Evolutionary conservation across 2,329 filamentous ascomycete species (phyloP), one percentile per base, ranked within the genome.

Genomic region (Colletotrichum siamense): DNA sequence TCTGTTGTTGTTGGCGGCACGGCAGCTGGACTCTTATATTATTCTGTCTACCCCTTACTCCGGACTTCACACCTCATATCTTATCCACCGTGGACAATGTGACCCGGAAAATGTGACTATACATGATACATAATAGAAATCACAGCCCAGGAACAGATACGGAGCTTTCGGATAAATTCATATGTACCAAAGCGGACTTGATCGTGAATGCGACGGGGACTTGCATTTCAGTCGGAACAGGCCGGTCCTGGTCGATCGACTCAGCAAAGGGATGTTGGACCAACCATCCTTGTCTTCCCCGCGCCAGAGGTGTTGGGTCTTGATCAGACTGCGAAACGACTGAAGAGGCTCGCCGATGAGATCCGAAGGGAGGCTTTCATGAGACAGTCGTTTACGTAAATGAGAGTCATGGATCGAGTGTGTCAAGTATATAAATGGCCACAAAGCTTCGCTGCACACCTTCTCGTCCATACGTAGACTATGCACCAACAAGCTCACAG

Each of bases 351-450:
- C 32, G 22, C 34, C 62, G 62, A 64, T 24, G 34, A 18, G 22
- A n/a, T 39, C 62, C 62, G 62, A 44, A 34, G 28, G 32, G 15
- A 24, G 24, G 13, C 6, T 24, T 72, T 30, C 36, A 81, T 82
- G 81, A 79, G 75, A 82, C 76, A 81, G 77, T 82, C 76, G 65
- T 78, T 79, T 62, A 80, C 77, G 62, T 64, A 64, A 44, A 64
- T 64, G 15, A 24, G 28, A 64, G 34, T 36, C 32, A 64, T 28
- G 62, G 32, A 16, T 28, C 22, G 26, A 64, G 36, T 39, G 32
- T 64, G 12, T 22, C 22, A 34, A 39, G 62, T 64, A 64, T 64
- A 64, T 64, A 24, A 44, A 28, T 12, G n/a, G 13, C 15, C 22
- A 64, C 36, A 22, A 64, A 16, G 62, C 32, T 64, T 34, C 62